Conservation (phyloP, 1,284 basidiomycete genomes). For the Cryptococcus sp. region DNA sequence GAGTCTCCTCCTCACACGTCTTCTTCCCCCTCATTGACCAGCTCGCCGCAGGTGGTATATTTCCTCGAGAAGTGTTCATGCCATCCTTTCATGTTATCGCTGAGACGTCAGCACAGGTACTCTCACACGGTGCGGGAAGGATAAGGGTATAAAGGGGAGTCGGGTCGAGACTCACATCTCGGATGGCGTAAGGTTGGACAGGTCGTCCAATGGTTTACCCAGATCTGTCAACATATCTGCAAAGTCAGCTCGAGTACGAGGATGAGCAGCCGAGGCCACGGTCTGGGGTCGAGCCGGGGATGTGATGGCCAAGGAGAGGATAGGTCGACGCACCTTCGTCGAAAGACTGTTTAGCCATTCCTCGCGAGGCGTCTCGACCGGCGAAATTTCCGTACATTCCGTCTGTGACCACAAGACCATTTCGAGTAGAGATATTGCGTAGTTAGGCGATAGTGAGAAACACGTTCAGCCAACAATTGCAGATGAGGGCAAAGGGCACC, state of each 20-base stretch:
- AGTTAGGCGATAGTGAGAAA: background rate
- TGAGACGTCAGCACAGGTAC: slow-evolving; percentile 42
- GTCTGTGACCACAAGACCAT: slow-evolving; percentile 49
- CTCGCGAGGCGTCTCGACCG: slow-evolving; percentile 83
- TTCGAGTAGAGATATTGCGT: background rate
- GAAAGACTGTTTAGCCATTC: slow-evolving; percentile 96
- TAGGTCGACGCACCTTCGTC: slow-evolving; percentile 61
- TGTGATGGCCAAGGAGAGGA: background rate
- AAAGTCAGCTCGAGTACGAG: no score
- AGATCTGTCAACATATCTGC: slow-evolving; percentile 86
- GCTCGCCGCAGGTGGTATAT: slow-evolving; percentile 75
- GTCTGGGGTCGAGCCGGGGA: no score
- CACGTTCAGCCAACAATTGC: background rate
- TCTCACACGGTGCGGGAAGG: background rate
- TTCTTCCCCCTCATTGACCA: slow-evolving; percentile 79
- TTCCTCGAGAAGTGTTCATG: slow-evolving; percentile 83
- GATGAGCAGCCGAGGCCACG: no score
- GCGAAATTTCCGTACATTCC: slow-evolving; percentile 98
- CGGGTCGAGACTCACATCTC: slow-evolving; percentile 65
- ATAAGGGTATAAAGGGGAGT: background rate
- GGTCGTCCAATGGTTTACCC: slow-evolving; percentile 77
- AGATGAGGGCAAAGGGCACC: slow-evolving; percentile 28
- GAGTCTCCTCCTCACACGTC: no score
- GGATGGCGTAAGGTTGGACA: slow-evolving; percentile 66
- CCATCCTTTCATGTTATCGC: slow-evolving; percentile 90